Evolutionary conservation across 306 rosid species (phyloP), one percentile per base, ranked within the genome.

Genomic region (Cyclanthera cordifolia): DNA sequence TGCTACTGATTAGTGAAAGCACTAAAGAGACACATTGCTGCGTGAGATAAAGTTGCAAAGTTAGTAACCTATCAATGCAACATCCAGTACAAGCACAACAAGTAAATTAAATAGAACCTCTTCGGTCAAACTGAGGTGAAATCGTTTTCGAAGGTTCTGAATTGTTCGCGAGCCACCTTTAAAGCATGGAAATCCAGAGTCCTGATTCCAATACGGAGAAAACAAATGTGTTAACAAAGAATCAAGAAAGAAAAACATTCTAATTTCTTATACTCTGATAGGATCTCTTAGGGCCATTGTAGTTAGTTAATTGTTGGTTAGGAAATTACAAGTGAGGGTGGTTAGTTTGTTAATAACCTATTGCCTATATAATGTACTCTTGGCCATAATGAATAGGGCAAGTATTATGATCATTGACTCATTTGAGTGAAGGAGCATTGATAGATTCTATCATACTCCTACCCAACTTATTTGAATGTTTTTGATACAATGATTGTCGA

Each of bases 11-110:
- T 30, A 94, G 90, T 14, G 99, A 88, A 73, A 94, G 96, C 77
- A 94, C 99, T 84, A 94, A 78, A 27, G 99, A 94, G 64, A 94
- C 99, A 73, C 99, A 94, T 87, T 94, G 99, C 99, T 90, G 95
- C 17, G 82, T 11, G 79, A 54, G 68, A 39, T 67, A 64, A 54
- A 3, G 30, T 39, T 11, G 37, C 19, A 74, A 2, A 48, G 65
- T 56, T 10, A 70, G 12, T 3, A 50, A 4, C 3, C 30, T 73
- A 20, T 52, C 69, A 53, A 37, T 16, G 63, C 27, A 27, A 55
- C 8, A 12, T 41, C 43, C 46, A 13, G 23, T 50, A 30, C 25
- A 21, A 57, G 48, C 50, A 59, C 7, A 41, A 51, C 17, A 49
- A 27, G 37, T 57, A 53, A 53, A 47, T 57, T 60, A 77, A 78